phyloP scores from a whole-genome alignment of 306 rosid species.

The Echinosophora koreensis region DNA sequence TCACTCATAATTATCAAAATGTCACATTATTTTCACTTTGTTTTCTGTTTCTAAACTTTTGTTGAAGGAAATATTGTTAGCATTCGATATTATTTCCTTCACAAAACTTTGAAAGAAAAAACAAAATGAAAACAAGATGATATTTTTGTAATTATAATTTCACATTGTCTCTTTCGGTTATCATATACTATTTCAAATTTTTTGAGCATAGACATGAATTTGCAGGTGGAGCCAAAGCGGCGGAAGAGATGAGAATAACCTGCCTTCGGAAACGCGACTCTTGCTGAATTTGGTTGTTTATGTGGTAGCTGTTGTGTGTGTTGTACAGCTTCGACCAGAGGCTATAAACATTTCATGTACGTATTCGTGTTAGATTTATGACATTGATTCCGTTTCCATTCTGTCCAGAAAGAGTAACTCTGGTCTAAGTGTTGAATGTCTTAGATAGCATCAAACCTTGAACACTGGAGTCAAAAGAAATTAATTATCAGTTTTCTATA shows the following conservation, averaged over 20 bases:
- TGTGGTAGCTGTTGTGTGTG: conserved; percentile 44
- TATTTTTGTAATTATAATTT: not conserved
- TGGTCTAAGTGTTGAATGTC: conserved; percentile 39
- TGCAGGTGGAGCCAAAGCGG: conserved; percentile 81
- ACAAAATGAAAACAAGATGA: not conserved
- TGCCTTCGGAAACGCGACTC: conserved; percentile 24
- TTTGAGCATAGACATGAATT: conserved; percentile 24
- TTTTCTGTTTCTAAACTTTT: no score
- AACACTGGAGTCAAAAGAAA: conserved; percentile 32
- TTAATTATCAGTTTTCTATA: conserved; percentile 5
- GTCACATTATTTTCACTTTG: not conserved
- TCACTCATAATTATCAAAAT: not conserved
- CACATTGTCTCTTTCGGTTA: not conserved
- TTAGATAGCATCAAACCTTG: conserved; percentile 44
- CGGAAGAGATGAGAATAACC: conserved; percentile 58
- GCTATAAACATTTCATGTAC: conserved; percentile 51
- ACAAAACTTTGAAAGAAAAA: not conserved
- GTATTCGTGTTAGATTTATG: conserved; percentile 47
- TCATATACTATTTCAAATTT: conserved; percentile 1
- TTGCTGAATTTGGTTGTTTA: conserved; percentile 31
- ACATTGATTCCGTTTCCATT: conserved; percentile 41
- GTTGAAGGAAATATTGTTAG: not conserved
- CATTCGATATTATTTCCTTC: not conserved
- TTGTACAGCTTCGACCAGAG: conserved; percentile 59
- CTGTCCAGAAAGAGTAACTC: conserved; percentile 36